Percentiles rank a stretch among this genome's conserved stretches.
Conservation (phyloP, 805 yeast species). For the Blastobotrys terrestris region DNA sequence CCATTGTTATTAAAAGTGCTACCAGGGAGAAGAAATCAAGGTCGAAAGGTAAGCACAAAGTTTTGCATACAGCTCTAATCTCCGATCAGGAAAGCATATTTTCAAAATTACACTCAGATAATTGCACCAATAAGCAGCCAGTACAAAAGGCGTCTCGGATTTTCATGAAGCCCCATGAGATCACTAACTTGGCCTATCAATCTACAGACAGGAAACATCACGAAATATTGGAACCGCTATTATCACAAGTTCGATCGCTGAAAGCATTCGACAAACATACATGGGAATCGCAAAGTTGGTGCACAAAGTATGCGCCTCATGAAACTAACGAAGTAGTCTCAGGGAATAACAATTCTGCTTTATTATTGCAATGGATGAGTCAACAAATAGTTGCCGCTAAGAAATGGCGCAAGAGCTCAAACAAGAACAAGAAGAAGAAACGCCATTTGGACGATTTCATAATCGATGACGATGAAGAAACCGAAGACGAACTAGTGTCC, state of each 20-base stretch:
- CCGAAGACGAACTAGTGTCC: conserved; percentile 1
- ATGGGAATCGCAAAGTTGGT: conserved; percentile 15
- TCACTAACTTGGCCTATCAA: conserved; percentile 5
- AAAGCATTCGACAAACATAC: conserved; percentile 16
- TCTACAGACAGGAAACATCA: conserved; percentile 1
- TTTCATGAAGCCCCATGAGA: conserved; percentile 5
- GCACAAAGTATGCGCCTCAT: conserved; percentile 14
- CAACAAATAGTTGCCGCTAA: background rate
- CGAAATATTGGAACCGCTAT: conserved; percentile 6
- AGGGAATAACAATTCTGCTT: background rate
- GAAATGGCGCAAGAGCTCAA: background rate
- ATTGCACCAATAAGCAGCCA: background rate
- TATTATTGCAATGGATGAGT: conserved; percentile 1
- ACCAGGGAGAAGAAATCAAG: background rate
- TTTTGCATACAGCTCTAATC: background rate
- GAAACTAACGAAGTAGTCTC: conserved; percentile 10
- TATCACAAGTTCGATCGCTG: conserved; percentile 5
- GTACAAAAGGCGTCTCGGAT: background rate
- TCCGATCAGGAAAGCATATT: background rate
- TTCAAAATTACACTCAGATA: background rate
- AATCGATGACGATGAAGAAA: conserved; percentile 20
- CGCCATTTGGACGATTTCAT: conserved; percentile 24
- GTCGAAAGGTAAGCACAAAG: background rate
- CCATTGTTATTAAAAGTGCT: background rate
- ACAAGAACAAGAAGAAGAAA: conserved; percentile 5